phyloP scores from a whole-genome alignment of 192 early-diverging fungal species.

The Powellomyces hirtus region DNA sequence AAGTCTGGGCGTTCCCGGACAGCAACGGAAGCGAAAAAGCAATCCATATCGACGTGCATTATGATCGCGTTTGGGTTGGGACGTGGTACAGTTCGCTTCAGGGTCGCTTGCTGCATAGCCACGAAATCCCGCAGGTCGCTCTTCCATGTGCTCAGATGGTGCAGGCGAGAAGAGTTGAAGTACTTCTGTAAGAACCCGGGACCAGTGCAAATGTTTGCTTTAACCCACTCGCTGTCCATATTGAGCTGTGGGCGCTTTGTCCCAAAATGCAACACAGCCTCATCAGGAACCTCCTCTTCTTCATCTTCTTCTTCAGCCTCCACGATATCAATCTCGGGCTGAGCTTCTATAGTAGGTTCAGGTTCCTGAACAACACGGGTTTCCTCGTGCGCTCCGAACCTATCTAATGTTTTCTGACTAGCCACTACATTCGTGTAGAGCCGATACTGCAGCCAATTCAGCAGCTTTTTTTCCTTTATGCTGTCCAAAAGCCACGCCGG shows the following conservation, averaged over 20 bases:
- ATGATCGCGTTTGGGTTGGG: constrained; percentile 32
- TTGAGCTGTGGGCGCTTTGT: background rate
- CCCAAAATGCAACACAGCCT: background rate
- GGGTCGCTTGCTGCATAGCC: constrained; percentile 8
- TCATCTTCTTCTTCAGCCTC: background rate
- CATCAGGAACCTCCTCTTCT: constrained; percentile 2
- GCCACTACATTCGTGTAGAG: constrained; percentile 1
- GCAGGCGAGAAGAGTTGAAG: constrained; percentile 65
- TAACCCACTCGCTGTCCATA: constrained; percentile 25
- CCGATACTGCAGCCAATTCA: constrained; percentile 66
- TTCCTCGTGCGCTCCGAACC: background rate
- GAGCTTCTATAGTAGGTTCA: background rate
- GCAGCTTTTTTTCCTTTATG: constrained; percentile 51
- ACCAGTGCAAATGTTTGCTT: constrained; percentile 32
- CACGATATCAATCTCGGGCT: background rate
- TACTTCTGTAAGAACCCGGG: constrained; percentile 48
- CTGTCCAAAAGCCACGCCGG: constrained; percentile 74
- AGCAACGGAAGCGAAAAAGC: constrained; percentile 88
- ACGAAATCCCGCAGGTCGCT: constrained; percentile 71
- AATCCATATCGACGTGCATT: constrained; percentile 92
- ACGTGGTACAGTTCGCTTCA: constrained; percentile 3
- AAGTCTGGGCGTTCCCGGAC: constrained; percentile 67
- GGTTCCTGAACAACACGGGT: background rate
- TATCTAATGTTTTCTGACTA: constrained; percentile 1
- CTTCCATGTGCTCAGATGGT: constrained; percentile 81